A percentile compares a stretch with the other conserved stretches of the same genome.
phyloP scores from a whole-genome alignment of 2,329 filamentous ascomycete genomes.

The Eurotiales sp. region DNA sequence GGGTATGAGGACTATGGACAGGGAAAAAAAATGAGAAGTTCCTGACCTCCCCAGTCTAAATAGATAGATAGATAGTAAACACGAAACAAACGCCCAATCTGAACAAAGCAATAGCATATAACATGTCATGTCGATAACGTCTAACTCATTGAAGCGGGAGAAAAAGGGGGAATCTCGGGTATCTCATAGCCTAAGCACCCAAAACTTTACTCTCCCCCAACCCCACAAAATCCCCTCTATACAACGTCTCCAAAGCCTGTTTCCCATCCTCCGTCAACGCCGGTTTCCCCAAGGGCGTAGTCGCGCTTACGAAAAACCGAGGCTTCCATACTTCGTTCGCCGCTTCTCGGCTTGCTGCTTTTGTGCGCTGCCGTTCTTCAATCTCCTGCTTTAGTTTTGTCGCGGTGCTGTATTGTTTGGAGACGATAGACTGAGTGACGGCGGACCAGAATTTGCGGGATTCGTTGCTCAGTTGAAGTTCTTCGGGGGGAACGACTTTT shows the following conservation, averaged over 20 bases:
- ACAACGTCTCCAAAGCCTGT: slow-evolving; percentile 53
- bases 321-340: slow-evolving; percentile 71
- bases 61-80: no score
- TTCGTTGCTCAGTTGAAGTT: slow-evolving; percentile 82
- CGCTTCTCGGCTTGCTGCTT: slow-evolving; percentile 73
- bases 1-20: no score
- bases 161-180: neutral
- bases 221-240: slow-evolving; percentile 45
- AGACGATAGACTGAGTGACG: slow-evolving; percentile 79
- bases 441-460: slow-evolving; percentile 81
- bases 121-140: neutral
- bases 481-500: slow-evolving; percentile 73
- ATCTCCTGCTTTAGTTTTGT: slow-evolving; percentile 86
- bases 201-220: slow-evolving; percentile 40
- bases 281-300: slow-evolving; percentile 59
- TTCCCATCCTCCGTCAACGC: slow-evolving; percentile 62
- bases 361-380: slow-evolving; percentile 83
- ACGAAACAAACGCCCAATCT: no score
- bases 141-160: neutral
- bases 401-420: slow-evolving; percentile 78
- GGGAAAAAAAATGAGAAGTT: neutral
- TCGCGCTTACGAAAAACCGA: slow-evolving; percentile 72
- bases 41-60: neutral
- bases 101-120: no score
- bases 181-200: slow-evolving; percentile 33